Percentiles rank a stretch among this genome's conserved stretches.
Conservation (phyloP, 2,329 filamentous ascomycete genomes). For the Clarireedia homoeocarpa region DNA sequence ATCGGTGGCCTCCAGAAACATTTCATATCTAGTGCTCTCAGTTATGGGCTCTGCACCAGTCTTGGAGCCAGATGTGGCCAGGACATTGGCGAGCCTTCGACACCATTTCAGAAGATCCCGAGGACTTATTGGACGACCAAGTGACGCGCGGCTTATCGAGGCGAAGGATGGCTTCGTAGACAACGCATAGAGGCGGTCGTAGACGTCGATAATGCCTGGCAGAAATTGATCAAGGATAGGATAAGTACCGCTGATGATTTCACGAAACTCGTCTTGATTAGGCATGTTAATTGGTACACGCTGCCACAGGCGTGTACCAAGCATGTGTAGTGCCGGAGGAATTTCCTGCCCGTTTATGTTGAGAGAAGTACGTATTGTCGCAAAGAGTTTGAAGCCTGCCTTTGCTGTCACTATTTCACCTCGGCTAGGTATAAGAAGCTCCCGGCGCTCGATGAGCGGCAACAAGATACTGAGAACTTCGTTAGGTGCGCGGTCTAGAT, state of each 20-base stretch:
- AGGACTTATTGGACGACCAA: conserved; percentile 50
- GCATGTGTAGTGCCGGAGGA: conserved; percentile 57
- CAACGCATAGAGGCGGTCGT: conserved; percentile 44
- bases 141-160: conserved; percentile 41
- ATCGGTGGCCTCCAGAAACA: conserved; percentile 90
- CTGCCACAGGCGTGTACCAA: conserved; percentile 84
- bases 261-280: conserved; percentile 59
- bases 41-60: conserved; percentile 62
- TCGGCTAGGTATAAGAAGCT: conserved; percentile 81
- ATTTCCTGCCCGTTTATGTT: conserved; percentile 61
- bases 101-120: conserved; percentile 91
- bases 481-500: conserved; percentile 87
- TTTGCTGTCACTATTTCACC: conserved; percentile 79
- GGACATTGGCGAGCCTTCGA: conserved; percentile 59
- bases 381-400: conserved; percentile 82
- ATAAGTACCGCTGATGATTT: conserved; percentile 64
- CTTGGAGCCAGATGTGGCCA: conserved; percentile 53
- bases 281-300: conserved; percentile 62
- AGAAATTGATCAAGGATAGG: conserved; percentile 59
- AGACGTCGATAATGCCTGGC: conserved; percentile 51
- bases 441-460: conserved; percentile 85
- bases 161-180: conserved; percentile 35
- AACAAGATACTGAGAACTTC: conserved; percentile 91
- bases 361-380: conserved; percentile 73
- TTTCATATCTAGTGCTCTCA: conserved; percentile 68